Percentiles rank a stretch among this genome's conserved stretches.
phyloP scores from a whole-genome alignment of 2,329 filamentous ascomycete genomes.

The Xylaria sp. region DNA sequence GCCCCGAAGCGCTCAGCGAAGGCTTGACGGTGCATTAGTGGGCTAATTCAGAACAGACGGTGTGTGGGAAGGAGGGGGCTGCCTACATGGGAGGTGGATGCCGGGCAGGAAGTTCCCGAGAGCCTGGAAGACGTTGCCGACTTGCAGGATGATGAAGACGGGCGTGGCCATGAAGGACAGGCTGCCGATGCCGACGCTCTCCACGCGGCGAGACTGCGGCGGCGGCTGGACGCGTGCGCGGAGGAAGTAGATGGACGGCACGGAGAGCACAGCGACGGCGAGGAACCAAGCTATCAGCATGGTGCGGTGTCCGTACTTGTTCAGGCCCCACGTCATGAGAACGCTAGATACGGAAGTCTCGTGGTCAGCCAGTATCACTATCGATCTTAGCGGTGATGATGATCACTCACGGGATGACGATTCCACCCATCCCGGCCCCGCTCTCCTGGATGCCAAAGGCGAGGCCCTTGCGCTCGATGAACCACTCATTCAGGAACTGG shows the following conservation, averaged over 20 bases:
- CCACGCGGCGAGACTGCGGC: not conserved
- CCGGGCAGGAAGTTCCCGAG: conserved; percentile 21
- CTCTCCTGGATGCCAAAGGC: conserved; percentile 22
- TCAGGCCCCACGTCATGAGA: conserved; percentile 20
- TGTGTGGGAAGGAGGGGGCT: not conserved
- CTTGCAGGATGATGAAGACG: conserved; percentile 17
- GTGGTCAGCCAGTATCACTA: no score
- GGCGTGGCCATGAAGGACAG: conserved; percentile 13
- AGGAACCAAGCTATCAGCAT: conserved; percentile 19
- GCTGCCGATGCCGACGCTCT: conserved; percentile 5
- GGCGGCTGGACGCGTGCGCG: conserved; percentile 9
- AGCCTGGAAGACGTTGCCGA: conserved; percentile 17
- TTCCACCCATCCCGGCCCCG: conserved; percentile 16
- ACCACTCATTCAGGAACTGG: conserved; percentile 20
- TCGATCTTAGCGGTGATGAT: no score
- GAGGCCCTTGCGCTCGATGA: conserved; percentile 20
- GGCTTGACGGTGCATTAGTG: conserved; percentile 3
- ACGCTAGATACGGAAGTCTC: no score
- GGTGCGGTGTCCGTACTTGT: conserved; percentile 13
- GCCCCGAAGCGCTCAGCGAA: conserved; percentile 17
- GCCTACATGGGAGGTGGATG: conserved; percentile 21
- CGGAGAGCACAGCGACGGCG: conserved; percentile 9
- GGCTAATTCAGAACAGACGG: not conserved
- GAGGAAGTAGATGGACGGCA: conserved; percentile 20
- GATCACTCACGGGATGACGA: conserved; percentile 17